Base-by-base conservation (phyloP, 257 asterid species). In the Thymus mandschuricus region DNA sequence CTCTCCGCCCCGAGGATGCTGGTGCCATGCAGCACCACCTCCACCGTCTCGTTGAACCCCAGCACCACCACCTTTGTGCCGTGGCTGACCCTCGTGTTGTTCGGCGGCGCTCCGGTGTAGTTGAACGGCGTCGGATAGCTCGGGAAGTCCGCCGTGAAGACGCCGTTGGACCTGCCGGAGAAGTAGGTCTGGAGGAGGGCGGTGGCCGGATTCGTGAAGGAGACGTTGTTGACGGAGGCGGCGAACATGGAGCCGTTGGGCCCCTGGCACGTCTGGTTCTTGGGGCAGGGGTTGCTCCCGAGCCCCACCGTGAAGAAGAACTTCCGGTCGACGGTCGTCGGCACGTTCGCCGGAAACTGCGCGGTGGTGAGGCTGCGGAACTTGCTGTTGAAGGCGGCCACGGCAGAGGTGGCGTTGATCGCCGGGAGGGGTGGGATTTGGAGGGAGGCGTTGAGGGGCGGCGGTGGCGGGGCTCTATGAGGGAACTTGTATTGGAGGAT, bases 1-100 rank as follows among this genome's bases (percentile, higher is more conserved):
- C 89, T 86, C 77, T 90, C 92, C 3, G 87, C 84, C 3, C 86
- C 90, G 10, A 90, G 82, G 72, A 90, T 87, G 63, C 91, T 86
- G 1, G 96, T 87, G 8, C 69, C 92, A 73, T 90, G 95, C 82
- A 88, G 1, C 63, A 90, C 85, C 61, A 84, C 63, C 56, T 90
- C 92, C 72, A 87, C 85, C 11, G 81, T 69, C 28, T 87, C 64
- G 69, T 88, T 86, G 63, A 73, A 88, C 1, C 78, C 81, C 12
- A 87, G 69, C 70, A 84, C 91, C 67, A 68, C 85, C 27, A 66
- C 70, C 49, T 83, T 90, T 1, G 92, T 90, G 33, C 89, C 92
- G 7, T 83, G 81, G 3, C 59, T 61, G 21, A 78, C 88, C 30
- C 8, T 21, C 0, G 91, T 83, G n/a, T 84, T 88, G 49, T 86